phyloP scores from a whole-genome alignment of 176 grass and related monocot species.

The Stipa capillata region DNA sequence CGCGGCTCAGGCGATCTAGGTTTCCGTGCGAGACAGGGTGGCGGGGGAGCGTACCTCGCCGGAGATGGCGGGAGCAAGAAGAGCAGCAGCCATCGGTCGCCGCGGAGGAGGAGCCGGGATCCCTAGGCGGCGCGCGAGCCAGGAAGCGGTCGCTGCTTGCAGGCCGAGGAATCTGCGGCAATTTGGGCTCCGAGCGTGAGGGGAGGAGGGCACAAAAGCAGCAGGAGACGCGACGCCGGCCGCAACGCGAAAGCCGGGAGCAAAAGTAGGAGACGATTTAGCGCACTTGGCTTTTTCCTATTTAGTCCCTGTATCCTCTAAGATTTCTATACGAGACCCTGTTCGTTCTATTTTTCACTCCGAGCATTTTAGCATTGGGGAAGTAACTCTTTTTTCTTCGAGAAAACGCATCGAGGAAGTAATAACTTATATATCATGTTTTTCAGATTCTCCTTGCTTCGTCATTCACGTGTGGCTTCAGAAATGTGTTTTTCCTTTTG shows the following conservation, averaged over 20 bases:
- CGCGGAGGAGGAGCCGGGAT: background rate
- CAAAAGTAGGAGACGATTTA: background rate
- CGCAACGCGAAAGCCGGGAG: slow-evolving; percentile 1
- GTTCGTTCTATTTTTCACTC: background rate
- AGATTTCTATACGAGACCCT: background rate
- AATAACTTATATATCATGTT: too few relatives aligned
- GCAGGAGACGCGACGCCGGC: background rate
- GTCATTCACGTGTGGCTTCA: too few relatives aligned
- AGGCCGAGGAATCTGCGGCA: slow-evolving; percentile 17
- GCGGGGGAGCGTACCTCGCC: slow-evolving; percentile 31
- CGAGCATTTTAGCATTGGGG: background rate
- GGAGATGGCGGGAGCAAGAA: slow-evolving; percentile 43
- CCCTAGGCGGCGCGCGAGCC: background rate
- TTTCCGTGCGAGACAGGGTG: background rate
- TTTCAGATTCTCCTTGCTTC: too few relatives aligned
- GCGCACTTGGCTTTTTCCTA: background rate
- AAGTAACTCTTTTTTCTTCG: too few relatives aligned
- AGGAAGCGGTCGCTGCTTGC: background rate
- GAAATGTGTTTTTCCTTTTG: too few relatives aligned
- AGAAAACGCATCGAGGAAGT: too few relatives aligned
- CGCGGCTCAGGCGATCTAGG: background rate
- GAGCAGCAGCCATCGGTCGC: slow-evolving; percentile 29
- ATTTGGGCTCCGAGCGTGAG: background rate
- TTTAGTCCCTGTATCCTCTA: background rate
- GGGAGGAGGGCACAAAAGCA: background rate